These are phyloP conservation scores for Cadophora sp. DNA, from an alignment of 2,329 filamentous ascomycete species.

Conservation along the genomic window DNA sequence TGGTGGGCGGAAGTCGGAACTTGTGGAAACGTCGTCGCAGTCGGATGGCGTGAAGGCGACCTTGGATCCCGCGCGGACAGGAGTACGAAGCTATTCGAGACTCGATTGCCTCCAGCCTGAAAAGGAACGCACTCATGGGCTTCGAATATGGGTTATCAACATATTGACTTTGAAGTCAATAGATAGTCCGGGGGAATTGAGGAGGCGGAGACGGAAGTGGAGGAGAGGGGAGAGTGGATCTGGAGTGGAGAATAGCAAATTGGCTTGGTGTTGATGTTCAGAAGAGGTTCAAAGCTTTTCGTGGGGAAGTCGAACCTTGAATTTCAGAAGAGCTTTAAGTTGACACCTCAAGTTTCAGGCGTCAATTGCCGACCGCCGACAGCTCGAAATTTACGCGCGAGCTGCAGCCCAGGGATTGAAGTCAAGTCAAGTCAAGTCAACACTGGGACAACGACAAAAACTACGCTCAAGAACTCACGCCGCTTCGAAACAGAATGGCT, in stretches of 20 bases:
- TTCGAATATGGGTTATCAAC: slow-evolving; percentile 11
- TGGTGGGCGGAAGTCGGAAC: not conserved
- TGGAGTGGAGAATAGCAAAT: not conserved
- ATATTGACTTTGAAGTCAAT: slow-evolving; percentile 7
- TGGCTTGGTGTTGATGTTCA: not conserved
- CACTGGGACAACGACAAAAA: not conserved
- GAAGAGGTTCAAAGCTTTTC: slow-evolving; percentile 20
- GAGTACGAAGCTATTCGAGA: slow-evolving; percentile 36
- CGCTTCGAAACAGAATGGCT: slow-evolving; percentile 66
- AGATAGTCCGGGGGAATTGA: not conserved
- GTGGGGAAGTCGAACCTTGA: slow-evolving; percentile 4
- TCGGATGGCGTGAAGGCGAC: slow-evolving; percentile 34
- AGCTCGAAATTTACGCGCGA: slow-evolving; percentile 8
- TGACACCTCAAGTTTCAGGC: not conserved
- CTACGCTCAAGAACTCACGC: slow-evolving; percentile 9
- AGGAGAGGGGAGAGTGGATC: not conserved
- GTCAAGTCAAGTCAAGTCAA: slow-evolving; percentile 19
- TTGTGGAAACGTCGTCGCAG: slow-evolving; percentile 23
- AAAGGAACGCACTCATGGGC: slow-evolving; percentile 33
- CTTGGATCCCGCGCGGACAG: slow-evolving; percentile 35
- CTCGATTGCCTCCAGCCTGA: slow-evolving; percentile 36
- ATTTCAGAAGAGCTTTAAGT: not conserved
- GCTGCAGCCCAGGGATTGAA: not conserved
- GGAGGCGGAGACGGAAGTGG: slow-evolving; percentile 18
- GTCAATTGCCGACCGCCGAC: not conserved